These are phyloP conservation scores for Citrus inodora DNA, from an alignment of 345 rosid species.

Conservation along the genomic window DNA sequence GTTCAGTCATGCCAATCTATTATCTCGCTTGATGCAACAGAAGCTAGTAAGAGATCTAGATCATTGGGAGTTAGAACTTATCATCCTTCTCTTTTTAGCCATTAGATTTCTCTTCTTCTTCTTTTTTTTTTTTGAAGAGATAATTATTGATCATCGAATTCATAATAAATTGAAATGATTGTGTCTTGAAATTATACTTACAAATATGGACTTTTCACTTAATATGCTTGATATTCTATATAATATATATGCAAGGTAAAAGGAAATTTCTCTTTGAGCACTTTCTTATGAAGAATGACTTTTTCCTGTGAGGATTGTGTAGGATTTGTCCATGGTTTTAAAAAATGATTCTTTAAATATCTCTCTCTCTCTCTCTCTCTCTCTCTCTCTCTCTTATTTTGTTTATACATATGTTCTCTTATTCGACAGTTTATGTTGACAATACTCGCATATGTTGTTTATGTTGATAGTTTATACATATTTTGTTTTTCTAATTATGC, in stretches of 20 bases:
- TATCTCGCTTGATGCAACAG: neutral
- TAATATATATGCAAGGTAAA: neutral
- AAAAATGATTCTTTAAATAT: neutral
- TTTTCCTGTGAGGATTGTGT: neutral
- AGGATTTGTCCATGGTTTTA: neutral
- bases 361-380: too few species aligned
- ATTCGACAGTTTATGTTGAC: neutral
- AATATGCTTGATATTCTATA: neutral
- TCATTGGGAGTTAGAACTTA: neutral
- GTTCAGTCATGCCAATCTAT: neutral
- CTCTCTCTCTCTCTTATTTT: neutral
- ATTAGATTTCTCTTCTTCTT: neutral
- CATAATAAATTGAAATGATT: neutral
- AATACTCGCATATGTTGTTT: neutral
- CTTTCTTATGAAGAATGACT: neutral
- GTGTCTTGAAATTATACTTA: neutral
- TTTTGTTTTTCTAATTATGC: conserved; percentile 18
- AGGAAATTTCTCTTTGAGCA: neutral
- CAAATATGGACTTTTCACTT: neutral
- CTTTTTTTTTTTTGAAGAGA: too few species aligned
- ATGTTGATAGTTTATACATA: neutral
- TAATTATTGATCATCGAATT: too few species aligned
- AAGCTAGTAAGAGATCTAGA: neutral
- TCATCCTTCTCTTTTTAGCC: neutral
- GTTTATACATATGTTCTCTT: neutral